Base-by-base conservation (phyloP, 2,329 filamentous ascomycete genomes). In the Aspergillus fischeri region DNA sequence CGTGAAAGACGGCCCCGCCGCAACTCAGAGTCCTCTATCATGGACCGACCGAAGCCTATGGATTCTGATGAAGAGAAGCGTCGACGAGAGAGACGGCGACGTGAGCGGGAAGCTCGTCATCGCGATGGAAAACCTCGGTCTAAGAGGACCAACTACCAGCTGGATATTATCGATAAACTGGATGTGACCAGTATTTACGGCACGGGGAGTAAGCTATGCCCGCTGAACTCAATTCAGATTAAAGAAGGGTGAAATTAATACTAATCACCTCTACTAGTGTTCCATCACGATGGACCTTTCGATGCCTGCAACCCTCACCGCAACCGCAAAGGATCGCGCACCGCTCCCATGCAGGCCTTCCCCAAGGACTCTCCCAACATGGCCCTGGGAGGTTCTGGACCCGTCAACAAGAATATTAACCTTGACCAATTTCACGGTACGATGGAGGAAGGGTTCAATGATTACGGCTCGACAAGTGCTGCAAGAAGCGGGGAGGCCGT, bases 181-280 rank as follows among this genome's bases (percentile, higher is more conserved):
- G 94, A 97, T 78, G 92, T 94, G 61, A 97, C 92, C 4, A 92
- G 92, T 73, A 95, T 97, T 65, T 97, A 96, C 70, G 93, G 94
- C 56, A 91, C 89, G 67, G 92, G 93, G 76, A 80, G 91, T 95
- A 80, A 77, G 90, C 24, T 47, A 24, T 86, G 24, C 35, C 45
- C 27, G 45, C 25, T n/a, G 25, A 49, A 11, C 9, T 8, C 8
- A 10, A 17, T 20, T 14, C 10, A 11, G 20, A 17, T 38, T 17
- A 14, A 38, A 55, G n/a, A 14, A 52, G 29, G 10, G 45, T 58
- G 9, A 9, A 21, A 4, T 5, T 3, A 32, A 54, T 47, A 8
- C 42, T 60, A 49, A 60, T 5, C 25, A 51, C 58, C 38, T 54
- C 7, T 21, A 32, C 11, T 67, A 96, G 92, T 96, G 65, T 96